phyloP scores from a whole-genome alignment of 345 rosid genomes.

The Microthlaspi erraticum region DNA sequence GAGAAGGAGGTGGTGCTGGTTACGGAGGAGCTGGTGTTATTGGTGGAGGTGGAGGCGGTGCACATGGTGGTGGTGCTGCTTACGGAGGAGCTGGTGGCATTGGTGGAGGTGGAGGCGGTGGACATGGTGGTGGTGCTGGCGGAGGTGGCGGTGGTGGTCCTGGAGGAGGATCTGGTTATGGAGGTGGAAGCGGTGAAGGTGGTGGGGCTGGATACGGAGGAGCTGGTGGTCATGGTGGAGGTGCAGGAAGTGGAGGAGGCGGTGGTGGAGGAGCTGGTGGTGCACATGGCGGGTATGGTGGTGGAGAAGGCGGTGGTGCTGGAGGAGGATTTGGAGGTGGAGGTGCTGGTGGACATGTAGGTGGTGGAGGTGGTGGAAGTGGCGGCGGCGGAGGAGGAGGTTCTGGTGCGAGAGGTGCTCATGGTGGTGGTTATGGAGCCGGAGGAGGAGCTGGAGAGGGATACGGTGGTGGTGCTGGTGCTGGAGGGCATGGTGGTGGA shows the following conservation, averaged over 20 bases:
- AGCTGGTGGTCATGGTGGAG: conserved; percentile 38
- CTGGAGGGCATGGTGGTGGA: conserved; percentile 45
- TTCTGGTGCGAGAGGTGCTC: conserved; percentile 40
- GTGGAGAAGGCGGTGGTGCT: conserved; percentile 43
- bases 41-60: conserved; percentile 45
- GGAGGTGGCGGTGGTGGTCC: conserved; percentile 43
- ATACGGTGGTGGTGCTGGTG: conserved; percentile 43
- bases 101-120: conserved; percentile 45
- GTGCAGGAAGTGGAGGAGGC: conserved; percentile 42
- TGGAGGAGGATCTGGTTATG: conserved; percentile 43
- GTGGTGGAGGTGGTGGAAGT: conserved; percentile 45
- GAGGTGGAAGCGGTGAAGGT: conserved; percentile 47
- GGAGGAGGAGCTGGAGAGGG: conserved; percentile 50
- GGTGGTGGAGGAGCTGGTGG: conserved; percentile 44
- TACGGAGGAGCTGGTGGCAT: conserved; percentile 41
- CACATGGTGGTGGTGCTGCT: conserved; percentile 42
- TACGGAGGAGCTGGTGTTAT: conserved; percentile 41
- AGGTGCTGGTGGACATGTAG: conserved; percentile 41
- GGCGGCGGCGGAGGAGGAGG: conserved; percentile 47
- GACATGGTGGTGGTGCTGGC: conserved; percentile 42
- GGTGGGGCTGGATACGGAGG: conserved; percentile 46
- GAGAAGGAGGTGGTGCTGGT: conserved; percentile 42
- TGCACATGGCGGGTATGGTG: conserved; percentile 44
- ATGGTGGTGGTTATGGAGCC: conserved; percentile 40
- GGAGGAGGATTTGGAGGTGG: conserved; percentile 46